Evolutionary conservation across 768 basidiomycete genomes (phyloP), one percentile per base, ranked within the genome.

Genomic region (Boletales sp.): DNA sequence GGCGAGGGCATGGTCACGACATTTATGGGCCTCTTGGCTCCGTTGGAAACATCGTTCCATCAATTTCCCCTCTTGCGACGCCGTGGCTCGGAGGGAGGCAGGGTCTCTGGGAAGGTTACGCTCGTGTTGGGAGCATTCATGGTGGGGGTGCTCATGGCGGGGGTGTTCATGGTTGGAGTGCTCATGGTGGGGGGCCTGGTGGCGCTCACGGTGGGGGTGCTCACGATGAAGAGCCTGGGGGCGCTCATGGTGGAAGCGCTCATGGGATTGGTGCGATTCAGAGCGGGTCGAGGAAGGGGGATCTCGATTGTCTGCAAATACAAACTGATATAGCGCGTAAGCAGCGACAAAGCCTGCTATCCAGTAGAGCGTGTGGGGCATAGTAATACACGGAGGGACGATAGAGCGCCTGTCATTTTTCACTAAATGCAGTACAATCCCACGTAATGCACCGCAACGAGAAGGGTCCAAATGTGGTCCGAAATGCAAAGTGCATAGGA

Each of bases 51-150:
- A 78, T 31, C 71, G 70, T 14, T 76, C 77, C 90, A 89, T 93
- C 57, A 74, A 60, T 54, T 91, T 86, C 2, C 89, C 90, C 64
- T 90, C 88, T 44, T 77, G 74, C 48, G 82, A 85, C 1, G 95
- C 95, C 47, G 75, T 75, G 46, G 80, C 79, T 21, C 95, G 81
- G 30, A 96, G 75, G 31, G 73, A 70, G 30, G 73, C 65, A 58
- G 90, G 91, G 51, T 82, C 15, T 48, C 54, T 28, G 25, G 25
- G 6, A 28, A 28, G 25, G 21, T 25, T 25, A n/a, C n/a, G n/a
- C n/a, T n/a, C n/a, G 21, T 25, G 21, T 3, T 25, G 21, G 21
- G 21, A 25, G 5, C 2, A n/a, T n/a, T n/a, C 21, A 25, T 25
- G 21, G 21, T 25, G 21, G 2, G 21, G 21, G 21, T 25, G 21